A percentile compares a stretch with the other conserved stretches of the same genome.
These are phyloP conservation scores for Xylariaceae sp. DNA, from an alignment of 2,329 filamentous ascomycete genomes.

Conservation along the genomic window DNA sequence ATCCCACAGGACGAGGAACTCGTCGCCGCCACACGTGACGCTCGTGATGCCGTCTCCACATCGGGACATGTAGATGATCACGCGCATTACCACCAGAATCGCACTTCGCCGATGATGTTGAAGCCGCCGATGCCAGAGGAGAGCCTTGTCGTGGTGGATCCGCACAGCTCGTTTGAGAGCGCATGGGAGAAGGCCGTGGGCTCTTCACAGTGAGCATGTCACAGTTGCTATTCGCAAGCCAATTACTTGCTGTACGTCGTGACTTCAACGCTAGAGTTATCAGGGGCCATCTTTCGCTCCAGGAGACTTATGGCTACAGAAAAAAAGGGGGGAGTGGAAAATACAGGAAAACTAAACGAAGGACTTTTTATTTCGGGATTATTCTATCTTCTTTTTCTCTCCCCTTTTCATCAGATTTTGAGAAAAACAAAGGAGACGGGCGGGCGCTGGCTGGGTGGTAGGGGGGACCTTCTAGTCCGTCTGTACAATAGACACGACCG, in stretches of 20 bases:
- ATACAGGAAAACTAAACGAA: too few relatives aligned
- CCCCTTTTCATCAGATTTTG: neutral
- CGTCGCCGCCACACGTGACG: conserved; percentile 18
- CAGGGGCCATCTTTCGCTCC: too few relatives aligned
- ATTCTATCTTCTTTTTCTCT: neutral
- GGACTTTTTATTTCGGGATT: too few relatives aligned
- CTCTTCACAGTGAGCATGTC: conserved; percentile 13
- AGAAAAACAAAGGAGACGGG: neutral
- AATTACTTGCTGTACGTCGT: neutral
- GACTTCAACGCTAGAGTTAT: too few relatives aligned
- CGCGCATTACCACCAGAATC: conserved; percentile 13
- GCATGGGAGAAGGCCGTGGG: conserved; percentile 63
- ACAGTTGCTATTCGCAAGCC: neutral
- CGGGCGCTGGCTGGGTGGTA: neutral
- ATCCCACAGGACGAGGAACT: conserved; percentile 44
- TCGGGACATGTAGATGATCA: conserved; percentile 5
- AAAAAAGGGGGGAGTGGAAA: too few relatives aligned
- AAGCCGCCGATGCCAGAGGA: conserved; percentile 11
- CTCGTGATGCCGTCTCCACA: conserved; percentile 12
- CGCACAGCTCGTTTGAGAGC: conserved; percentile 53
- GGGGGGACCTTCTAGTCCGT: neutral
- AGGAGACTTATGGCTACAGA: too few relatives aligned
- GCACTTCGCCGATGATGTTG: conserved; percentile 7
- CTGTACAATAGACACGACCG: neutral
- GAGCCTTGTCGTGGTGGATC: conserved; percentile 43